Evolutionary conservation across 768 basidiomycete genomes (phyloP), one percentile per base, ranked within the genome.

Genomic region (Tricholoma saponaceum): DNA sequence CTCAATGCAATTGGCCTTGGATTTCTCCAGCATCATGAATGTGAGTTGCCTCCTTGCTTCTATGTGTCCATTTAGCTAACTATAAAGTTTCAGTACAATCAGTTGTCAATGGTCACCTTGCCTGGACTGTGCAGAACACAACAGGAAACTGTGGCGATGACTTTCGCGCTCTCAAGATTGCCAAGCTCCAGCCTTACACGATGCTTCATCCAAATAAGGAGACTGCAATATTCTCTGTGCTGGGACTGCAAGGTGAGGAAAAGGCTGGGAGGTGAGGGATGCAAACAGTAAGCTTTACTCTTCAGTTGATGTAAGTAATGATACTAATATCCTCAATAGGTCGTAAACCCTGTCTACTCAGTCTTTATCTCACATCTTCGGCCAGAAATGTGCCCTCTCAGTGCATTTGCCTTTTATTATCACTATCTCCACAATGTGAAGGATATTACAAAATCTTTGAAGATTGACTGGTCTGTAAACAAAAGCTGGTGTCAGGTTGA

Each of bases 101-200:
- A 3, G 52, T 54, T 3, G 55, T 72, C 20, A 65, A 65, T 44
- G 68, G 70, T 0, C 69, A 71, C 52, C 66, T 71, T 3, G 59
- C 65, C 8, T 72, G 70, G 68, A 66, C 63, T 0, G 53, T 56
- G 3, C 68, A 69, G 53, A 58, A 70, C 60, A 68, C 69, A 10
- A 60, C 59, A 13, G 70, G 72, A 4, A 73, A 72, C 53, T 66
- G 69, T 8, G 70, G 72, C 13, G 69, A 73, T 43, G 70, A 71
- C 49, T 59, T 72, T 23, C 62, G 65, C 4, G 62, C 65, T 0
- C 60, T 71, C 3, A 60, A 58, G 43, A 61, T 72, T 0, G 54
- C 54, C 1, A 67, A 72, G 43, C 57, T 72, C 9, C 70, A 71
- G 57, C 69, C 70, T 0, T 66, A 64, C 32, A 59, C 33, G 0